These are phyloP conservation scores for Pseudonitzschia multiseries DNA, from an alignment of 108 stramenopile genomes.

Conservation along the genomic window DNA sequence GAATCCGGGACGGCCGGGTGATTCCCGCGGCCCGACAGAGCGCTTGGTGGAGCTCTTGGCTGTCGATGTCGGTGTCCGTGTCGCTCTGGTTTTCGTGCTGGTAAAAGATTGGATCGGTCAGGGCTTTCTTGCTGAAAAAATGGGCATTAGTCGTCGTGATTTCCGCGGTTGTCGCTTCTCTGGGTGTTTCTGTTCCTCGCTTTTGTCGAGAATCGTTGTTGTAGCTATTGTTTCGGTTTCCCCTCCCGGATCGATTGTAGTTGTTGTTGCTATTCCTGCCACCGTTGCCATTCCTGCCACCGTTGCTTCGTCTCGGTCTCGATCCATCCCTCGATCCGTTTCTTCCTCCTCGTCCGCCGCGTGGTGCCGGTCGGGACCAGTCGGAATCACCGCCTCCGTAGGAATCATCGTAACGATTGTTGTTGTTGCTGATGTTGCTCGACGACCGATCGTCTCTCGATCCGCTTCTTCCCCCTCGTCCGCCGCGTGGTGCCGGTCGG, in stretches of 20 bases:
- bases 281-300: too few relatives aligned
- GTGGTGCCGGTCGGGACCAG: background rate
- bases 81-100: constrained; percentile 6
- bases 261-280: too few relatives aligned
- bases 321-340: background rate
- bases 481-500: background rate
- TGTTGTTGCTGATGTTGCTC: too few relatives aligned
- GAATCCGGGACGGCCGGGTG: constrained; percentile 70
- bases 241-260: background rate
- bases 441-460: background rate
- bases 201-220: background rate
- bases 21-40: constrained; percentile 65
- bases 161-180: constrained; percentile 22
- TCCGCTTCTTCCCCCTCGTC: background rate
- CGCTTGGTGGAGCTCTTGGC: constrained; percentile 34
- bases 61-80: constrained; percentile 11
- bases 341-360: background rate
- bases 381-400: background rate
- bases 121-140: constrained; percentile 71
- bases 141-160: constrained; percentile 46
- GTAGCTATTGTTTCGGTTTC: background rate
- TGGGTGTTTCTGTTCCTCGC: constrained; percentile 7
- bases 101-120: constrained; percentile 60
- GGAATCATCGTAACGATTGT: too few relatives aligned
- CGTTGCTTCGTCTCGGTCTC: background rate